Percentiles rank a stretch among this genome's conserved stretches.
Evolutionary conservation across 2,329 filamentous ascomycete species (phyloP).

Genomic region (Dendrostoma leiphaemia): DNA sequence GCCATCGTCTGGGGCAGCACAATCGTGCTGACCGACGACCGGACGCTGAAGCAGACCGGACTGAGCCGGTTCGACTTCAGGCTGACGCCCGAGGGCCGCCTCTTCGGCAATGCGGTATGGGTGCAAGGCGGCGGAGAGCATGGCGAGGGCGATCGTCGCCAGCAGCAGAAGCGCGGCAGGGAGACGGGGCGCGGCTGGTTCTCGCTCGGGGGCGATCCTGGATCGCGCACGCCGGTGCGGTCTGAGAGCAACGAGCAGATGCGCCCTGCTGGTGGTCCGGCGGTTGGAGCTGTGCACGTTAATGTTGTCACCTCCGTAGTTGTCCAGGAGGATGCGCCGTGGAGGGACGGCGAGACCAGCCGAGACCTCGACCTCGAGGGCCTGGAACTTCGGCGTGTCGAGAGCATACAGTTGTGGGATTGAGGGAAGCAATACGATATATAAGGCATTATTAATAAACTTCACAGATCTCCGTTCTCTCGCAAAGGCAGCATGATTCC

Average conservation of each 20-base stretch:
- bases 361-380: too few relatives aligned
- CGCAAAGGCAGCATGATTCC: too few relatives aligned
- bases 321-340: neutral
- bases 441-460: neutral
- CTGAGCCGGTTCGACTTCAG: neutral
- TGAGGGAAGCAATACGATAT: neutral
- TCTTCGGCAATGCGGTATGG: neutral
- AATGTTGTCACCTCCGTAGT: neutral
- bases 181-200: neutral
- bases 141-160: neutral
- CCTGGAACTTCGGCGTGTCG: neutral
- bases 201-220: neutral
- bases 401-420: neutral
- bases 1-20: constrained; percentile 23
- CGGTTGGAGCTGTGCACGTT: neutral
- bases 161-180: neutral
- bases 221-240: too few relatives aligned
- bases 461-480: too few relatives aligned
- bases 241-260: neutral
- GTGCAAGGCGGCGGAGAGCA: neutral
- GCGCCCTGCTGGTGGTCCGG: neutral
- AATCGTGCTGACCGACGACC: constrained; percentile 41
- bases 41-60: constrained; percentile 10
- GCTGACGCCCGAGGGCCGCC: neutral
- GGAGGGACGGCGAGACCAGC: neutral